These are phyloP conservation scores for Candida sphagnicola DNA, from an alignment of 805 yeast genomes.

Conservation along the genomic window DNA sequence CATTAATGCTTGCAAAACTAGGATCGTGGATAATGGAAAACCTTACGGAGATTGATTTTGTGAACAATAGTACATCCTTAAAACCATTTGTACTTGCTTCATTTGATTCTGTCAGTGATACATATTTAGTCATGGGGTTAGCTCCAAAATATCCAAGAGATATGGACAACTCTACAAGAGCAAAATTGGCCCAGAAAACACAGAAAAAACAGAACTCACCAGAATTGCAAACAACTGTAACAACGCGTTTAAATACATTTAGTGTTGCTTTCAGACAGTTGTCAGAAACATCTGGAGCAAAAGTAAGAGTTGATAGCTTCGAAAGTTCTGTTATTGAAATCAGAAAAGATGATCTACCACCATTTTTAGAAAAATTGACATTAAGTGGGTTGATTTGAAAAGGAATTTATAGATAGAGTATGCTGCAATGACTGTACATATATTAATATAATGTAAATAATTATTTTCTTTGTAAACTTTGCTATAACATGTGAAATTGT, in stretches of 20 bases:
- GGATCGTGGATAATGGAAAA: constrained; percentile 92
- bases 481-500: not conserved
- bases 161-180: constrained; percentile 30
- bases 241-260: constrained; percentile 66
- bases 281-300: constrained; percentile 79
- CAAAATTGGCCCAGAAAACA: constrained; percentile 23
- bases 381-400: constrained; percentile 55
- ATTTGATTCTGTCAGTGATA: constrained; percentile 65
- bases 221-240: constrained; percentile 44
- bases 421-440: not conserved
- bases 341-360: constrained; percentile 78
- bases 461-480: not conserved
- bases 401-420: not conserved
- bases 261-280: constrained; percentile 90
- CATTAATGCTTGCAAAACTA: constrained; percentile 74
- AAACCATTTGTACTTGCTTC: constrained; percentile 86
- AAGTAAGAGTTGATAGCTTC: constrained; percentile 88
- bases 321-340: constrained; percentile 93
- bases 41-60: constrained; percentile 70
- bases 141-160: constrained; percentile 74
- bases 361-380: constrained; percentile 82
- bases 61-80: constrained; percentile 37
- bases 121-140: constrained; percentile 83
- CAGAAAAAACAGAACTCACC: constrained; percentile 21
- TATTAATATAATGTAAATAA: not conserved